Evolutionary conservation across 2,329 filamentous ascomycete genomes (phyloP).

Genomic region (Colletotrichum sp.): DNA sequence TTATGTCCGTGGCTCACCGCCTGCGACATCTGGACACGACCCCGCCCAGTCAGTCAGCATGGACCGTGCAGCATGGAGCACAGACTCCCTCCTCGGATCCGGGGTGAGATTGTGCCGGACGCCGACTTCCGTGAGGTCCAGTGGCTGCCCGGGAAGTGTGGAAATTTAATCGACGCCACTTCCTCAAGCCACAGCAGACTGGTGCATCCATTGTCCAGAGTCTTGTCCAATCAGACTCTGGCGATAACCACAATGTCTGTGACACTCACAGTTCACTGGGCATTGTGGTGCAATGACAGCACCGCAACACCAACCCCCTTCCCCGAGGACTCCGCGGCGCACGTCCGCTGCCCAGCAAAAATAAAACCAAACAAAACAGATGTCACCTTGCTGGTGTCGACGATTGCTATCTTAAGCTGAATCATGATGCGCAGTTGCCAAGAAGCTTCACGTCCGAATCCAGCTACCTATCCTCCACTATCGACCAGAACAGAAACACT

Average conservation of each 20-base stretch:
- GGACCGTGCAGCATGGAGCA: neutral
- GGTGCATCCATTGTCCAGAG: neutral
- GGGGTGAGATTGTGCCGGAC: neutral
- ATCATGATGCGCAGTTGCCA: constrained; percentile 7
- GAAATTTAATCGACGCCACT: neutral
- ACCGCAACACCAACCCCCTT: neutral
- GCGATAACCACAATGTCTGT: neutral
- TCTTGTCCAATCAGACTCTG: neutral
- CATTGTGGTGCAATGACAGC: neutral
- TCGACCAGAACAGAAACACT: neutral
- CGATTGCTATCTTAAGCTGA: neutral
- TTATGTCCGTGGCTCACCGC: neutral
- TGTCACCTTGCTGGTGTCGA: neutral
- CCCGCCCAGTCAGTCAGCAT: too few species aligned
- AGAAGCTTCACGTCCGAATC: neutral
- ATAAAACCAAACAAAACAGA: neutral
- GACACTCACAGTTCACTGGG: neutral
- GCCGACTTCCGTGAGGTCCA: neutral
- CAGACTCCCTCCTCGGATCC: neutral
- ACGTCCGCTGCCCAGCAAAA: neutral
- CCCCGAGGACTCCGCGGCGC: neutral
- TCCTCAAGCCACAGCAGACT: neutral
- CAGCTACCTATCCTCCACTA: neutral
- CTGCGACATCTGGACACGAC: neutral
- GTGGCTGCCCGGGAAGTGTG: neutral